Conservation (phyloP, 2,329 filamentous ascomycete species). For the Alternaria infectoria region DNA sequence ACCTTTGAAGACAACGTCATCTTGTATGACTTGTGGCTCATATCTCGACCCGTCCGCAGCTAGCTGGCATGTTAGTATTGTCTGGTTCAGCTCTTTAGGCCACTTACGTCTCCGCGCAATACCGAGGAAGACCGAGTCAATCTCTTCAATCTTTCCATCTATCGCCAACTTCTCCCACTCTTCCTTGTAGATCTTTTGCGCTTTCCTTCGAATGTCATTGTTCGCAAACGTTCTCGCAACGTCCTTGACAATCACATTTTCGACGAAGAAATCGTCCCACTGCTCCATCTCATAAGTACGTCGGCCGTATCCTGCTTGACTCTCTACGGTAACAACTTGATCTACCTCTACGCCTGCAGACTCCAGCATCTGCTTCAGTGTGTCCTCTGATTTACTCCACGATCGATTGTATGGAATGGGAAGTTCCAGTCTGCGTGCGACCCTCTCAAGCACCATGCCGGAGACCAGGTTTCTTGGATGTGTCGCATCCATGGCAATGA, state of each 20-base stretch:
- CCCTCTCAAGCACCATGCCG: slow-evolving; percentile 49
- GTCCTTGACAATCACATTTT: slow-evolving; percentile 37
- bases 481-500: slow-evolving; percentile 48
- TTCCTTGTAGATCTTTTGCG: slow-evolving; percentile 41
- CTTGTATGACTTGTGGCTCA: slow-evolving; percentile 7
- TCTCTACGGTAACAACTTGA: slow-evolving; percentile 38
- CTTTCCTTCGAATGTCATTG: slow-evolving; percentile 41
- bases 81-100: neutral
- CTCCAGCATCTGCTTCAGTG: slow-evolving; percentile 40
- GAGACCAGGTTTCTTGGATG: slow-evolving; percentile 47
- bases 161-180: slow-evolving; percentile 49
- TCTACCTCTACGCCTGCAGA: slow-evolving; percentile 46
- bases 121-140: slow-evolving; percentile 49
- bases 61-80: slow-evolving; percentile 14
- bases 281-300: slow-evolving; percentile 37
- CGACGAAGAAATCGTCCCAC: slow-evolving; percentile 47
- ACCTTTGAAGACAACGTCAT: slow-evolving; percentile 45
- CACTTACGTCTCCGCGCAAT: slow-evolving; percentile 43
- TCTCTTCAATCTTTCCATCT: slow-evolving; percentile 47
- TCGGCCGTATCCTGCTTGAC: slow-evolving; percentile 41
- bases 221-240: slow-evolving; percentile 34
- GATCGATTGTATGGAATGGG: slow-evolving; percentile 46
- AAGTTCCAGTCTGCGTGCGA: slow-evolving; percentile 40
- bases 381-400: slow-evolving; percentile 44
- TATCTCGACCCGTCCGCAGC: slow-evolving; percentile 36